phyloP scores from a whole-genome alignment of 495 filamentous ascomycete genomes.

The Penicillium turbatum region DNA sequence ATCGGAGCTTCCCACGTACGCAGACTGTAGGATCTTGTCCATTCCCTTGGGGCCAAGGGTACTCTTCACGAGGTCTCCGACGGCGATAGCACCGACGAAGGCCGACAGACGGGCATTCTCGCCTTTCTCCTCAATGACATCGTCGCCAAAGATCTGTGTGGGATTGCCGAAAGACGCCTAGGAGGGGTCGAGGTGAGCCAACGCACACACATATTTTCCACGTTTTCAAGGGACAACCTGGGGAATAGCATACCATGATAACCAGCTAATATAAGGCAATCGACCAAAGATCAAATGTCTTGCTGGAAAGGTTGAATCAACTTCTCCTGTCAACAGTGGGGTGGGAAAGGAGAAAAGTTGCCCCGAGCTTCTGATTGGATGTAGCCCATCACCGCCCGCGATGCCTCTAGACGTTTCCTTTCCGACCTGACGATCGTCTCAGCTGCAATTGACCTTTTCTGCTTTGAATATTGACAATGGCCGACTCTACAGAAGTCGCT shows the following conservation, averaged over 20 bases:
- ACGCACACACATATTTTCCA: background rate
- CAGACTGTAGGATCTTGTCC: constrained; percentile 99
- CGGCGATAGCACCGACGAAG: constrained; percentile 95
- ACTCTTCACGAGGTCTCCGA: constrained; percentile 94
- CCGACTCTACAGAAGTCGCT: constrained; percentile 23
- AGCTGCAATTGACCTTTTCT: background rate
- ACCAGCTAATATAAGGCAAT: constrained; percentile 23
- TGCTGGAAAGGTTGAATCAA: constrained; percentile 19
- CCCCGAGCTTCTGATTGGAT: constrained; percentile 33
- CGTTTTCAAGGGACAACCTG: background rate
- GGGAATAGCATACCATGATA: constrained; percentile 32
- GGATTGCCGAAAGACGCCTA: constrained; percentile 66
- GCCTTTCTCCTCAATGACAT: constrained; percentile 95
- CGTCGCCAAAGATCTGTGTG: constrained; percentile 97
- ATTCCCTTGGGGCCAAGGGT: constrained; percentile 97
- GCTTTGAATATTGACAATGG: constrained; percentile 22
- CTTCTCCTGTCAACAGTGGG: constrained; percentile 29
- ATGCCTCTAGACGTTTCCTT: constrained; percentile 11
- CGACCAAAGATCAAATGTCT: constrained; percentile 24
- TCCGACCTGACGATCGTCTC: background rate
- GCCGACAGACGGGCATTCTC: constrained; percentile 97
- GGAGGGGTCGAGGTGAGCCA: constrained; percentile 6
- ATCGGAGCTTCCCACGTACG: constrained; percentile 52
- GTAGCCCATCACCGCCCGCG: constrained; percentile 31
- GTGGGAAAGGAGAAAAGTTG: constrained; percentile 39